Percentiles rank a stretch among this genome's conserved stretches.
Evolutionary conservation across 108 stramenopile species (phyloP).

Genomic region (Chaetoceros muelleri): DNA sequence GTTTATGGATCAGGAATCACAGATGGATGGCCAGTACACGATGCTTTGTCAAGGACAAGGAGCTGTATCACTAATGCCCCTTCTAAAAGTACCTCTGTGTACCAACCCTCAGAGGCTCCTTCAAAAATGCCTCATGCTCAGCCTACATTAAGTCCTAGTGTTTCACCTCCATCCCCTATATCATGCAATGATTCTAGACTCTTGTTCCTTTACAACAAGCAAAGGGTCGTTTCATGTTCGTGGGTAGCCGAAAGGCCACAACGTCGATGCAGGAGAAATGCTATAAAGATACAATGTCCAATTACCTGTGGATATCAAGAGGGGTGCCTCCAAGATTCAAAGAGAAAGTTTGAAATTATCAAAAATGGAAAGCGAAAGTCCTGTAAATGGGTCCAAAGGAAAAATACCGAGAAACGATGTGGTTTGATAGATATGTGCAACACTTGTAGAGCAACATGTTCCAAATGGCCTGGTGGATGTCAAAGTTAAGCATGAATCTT

Average conservation of each 20-base stretch:
- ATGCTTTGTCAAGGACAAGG: background rate
- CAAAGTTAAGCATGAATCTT: too few relatives aligned
- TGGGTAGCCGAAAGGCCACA: background rate
- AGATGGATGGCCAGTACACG: background rate
- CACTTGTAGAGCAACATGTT: too few relatives aligned
- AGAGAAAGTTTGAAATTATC: background rate
- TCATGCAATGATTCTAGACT: background rate
- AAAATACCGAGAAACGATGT: background rate
- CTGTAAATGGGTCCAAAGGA: background rate
- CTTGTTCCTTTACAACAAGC: background rate
- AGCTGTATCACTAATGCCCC: background rate
- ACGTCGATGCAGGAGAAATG: background rate
- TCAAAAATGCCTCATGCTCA: background rate
- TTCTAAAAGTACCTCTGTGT: background rate
- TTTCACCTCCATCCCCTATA: background rate
- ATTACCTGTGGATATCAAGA: background rate
- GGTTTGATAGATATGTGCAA: too few relatives aligned
- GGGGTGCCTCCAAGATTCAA: background rate
- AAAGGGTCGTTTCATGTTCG: background rate
- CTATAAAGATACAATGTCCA: background rate
- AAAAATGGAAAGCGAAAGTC: background rate
- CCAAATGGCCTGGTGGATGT: too few relatives aligned
- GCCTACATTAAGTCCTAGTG: background rate
- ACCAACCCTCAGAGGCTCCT: background rate
- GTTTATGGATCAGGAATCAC: conserved; percentile 1